phyloP scores from a whole-genome alignment of 73 alveolate genomes.

The Stentor coeruleus region DNA sequence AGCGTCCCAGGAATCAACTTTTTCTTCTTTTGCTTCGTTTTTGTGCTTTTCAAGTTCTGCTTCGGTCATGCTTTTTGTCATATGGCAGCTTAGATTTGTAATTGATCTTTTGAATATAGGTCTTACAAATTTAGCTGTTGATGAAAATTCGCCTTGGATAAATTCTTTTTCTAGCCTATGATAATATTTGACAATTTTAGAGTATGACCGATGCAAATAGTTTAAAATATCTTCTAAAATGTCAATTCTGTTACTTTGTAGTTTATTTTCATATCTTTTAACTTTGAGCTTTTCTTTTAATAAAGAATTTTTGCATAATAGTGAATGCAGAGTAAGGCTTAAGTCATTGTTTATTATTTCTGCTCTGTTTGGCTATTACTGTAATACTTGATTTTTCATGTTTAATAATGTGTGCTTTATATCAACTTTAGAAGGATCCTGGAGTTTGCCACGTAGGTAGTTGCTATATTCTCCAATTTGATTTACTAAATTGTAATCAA shows the following conservation, averaged over 20 bases:
- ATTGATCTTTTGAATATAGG: neutral
- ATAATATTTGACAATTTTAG: neutral
- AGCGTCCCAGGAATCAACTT: too few relatives aligned
- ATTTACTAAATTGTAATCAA: too few relatives aligned
- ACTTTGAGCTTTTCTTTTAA: neutral
- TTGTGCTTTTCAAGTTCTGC: too few relatives aligned
- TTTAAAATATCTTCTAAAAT: neutral
- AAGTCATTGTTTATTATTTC: neutral
- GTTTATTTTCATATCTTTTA: neutral
- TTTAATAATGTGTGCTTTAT: neutral
- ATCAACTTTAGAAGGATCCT: neutral
- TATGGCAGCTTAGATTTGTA: neutral
- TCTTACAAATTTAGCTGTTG: neutral
- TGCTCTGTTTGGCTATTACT: neutral
- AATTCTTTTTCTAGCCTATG: neutral
- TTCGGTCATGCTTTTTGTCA: neutral
- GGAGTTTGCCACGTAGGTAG: neutral
- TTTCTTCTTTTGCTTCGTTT: neutral
- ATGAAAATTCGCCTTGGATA: too few relatives aligned
- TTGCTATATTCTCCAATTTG: neutral
- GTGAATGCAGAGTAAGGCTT: neutral
- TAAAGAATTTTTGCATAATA: neutral
- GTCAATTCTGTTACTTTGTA: neutral
- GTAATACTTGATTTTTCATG: neutral
- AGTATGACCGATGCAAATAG: neutral